Percentiles rank a stretch among this genome's conserved stretches.
Evolutionary conservation across 306 rosid genomes (phyloP).

Genomic region (Cicer bijugum): DNA sequence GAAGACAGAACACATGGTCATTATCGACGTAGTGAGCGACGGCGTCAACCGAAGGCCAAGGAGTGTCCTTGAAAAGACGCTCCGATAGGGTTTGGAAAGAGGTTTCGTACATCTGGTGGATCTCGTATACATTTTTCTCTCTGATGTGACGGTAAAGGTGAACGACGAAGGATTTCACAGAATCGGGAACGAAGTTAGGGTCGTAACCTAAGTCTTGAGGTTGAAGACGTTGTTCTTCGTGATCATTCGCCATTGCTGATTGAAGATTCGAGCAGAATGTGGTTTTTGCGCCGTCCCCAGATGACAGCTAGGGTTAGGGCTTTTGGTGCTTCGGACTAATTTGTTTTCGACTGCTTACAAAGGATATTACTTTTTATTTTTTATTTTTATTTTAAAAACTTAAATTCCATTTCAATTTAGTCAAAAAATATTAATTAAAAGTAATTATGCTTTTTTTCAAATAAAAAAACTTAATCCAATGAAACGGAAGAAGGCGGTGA

Average conservation of each 20-base stretch:
- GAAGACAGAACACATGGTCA: slow-evolving; percentile 94
- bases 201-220: slow-evolving; percentile 73
- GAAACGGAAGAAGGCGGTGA: no score
- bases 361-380: no score
- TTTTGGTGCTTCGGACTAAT: neutral
- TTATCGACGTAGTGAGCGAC: slow-evolving; percentile 81
- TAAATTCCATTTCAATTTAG: no score
- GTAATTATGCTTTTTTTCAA: no score
- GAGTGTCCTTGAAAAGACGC: slow-evolving; percentile 87
- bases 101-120: slow-evolving; percentile 88
- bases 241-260: slow-evolving; percentile 49
- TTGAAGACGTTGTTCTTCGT: slow-evolving; percentile 56
- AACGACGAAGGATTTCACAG: slow-evolving; percentile 83
- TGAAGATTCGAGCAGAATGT: neutral
- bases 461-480: no score
- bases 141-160: slow-evolving; percentile 93
- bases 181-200: slow-evolving; percentile 89
- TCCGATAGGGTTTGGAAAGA: slow-evolving; percentile 90
- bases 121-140: slow-evolving; percentile 97
- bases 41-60: slow-evolving; percentile 98
- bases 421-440: no score
- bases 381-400: no score
- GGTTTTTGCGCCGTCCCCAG: neutral
- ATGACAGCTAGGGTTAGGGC: neutral
- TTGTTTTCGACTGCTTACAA: no score